Percentiles rank a stretch among this genome's conserved stretches.
Evolutionary conservation across 1,284 basidiomycete species (phyloP).

Genomic region (Inonotus hispidus): DNA sequence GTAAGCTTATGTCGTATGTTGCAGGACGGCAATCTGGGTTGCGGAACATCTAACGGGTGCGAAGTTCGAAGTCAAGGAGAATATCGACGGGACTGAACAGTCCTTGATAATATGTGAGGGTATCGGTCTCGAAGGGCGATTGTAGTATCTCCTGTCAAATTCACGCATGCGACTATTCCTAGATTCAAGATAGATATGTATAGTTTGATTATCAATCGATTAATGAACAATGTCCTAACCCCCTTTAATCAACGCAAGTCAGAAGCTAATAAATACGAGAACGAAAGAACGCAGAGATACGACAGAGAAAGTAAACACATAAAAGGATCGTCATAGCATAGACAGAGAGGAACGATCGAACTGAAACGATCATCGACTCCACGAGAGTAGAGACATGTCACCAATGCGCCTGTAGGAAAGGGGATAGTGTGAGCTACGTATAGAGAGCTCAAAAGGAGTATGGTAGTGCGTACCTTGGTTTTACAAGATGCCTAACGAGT

Average conservation of each 20-base stretch:
- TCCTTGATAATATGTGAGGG: slow-evolving; percentile 49
- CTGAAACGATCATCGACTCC: slow-evolving; percentile 54
- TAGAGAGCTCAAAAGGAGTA: slow-evolving; percentile 19
- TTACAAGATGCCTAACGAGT: slow-evolving; percentile 88
- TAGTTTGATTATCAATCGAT: background rate
- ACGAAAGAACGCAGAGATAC: background rate
- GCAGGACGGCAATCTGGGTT: slow-evolving; percentile 72
- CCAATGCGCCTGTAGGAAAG: slow-evolving; percentile 55
- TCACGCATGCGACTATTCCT: background rate
- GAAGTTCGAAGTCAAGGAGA: slow-evolving; percentile 46
- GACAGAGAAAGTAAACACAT: background rate
- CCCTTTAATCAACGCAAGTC: slow-evolving; percentile 3
- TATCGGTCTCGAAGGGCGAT: slow-evolving; percentile 29
- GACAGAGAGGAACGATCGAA: background rate
- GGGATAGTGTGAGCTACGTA: slow-evolving; percentile 1
- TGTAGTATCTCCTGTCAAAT: background rate
- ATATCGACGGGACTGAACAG: slow-evolving; percentile 28
- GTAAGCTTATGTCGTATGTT: no score
- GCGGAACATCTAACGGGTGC: slow-evolving; percentile 60
- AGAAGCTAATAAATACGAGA: slow-evolving; percentile 1
- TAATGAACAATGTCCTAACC: background rate
- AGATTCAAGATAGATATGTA: background rate
- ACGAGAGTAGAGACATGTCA: slow-evolving; percentile 82
- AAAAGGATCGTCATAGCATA: no score
- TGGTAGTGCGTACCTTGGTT: slow-evolving; percentile 68